Conservation (phyloP, 768 basidiomycete species). For the Hemileccinum rubropunctum region DNA sequence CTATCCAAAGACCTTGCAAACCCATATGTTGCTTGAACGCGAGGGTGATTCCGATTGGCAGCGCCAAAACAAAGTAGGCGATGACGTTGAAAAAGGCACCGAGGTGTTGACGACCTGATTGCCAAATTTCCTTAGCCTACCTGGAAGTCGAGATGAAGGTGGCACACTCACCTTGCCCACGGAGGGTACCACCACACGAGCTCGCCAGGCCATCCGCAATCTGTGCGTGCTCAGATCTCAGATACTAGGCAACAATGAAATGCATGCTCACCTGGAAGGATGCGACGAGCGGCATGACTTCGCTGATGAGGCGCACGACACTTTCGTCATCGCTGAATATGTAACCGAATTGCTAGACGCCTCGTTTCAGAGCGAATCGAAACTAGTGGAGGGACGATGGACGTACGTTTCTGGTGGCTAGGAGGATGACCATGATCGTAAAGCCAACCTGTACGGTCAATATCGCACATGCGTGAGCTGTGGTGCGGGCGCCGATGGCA, state of each 20-base stretch:
- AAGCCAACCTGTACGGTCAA: conserved; percentile 59
- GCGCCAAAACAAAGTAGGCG: conserved; percentile 56
- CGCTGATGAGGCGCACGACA: conserved; percentile 48
- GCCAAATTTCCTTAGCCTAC: conserved; percentile 2
- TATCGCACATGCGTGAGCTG: conserved; percentile 62
- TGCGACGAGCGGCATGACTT: conserved; percentile 53
- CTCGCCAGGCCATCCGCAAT: conserved; percentile 52
- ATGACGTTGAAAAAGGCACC: conserved; percentile 73
- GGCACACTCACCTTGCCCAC: conserved; percentile 41
- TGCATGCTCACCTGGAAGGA: conserved; percentile 44
- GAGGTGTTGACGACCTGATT: conserved; percentile 56
- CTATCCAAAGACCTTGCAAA: conserved; percentile 52
- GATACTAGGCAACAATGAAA: not conserved
- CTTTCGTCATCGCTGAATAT: conserved; percentile 63
- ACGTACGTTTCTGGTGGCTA: conserved; percentile 56
- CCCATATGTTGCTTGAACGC: conserved; percentile 46
- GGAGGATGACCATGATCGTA: conserved; percentile 56
- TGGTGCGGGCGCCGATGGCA: conserved; percentile 49
- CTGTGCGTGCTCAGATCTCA: conserved; percentile 19
- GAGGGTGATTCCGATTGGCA: conserved; percentile 51
- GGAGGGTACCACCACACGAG: conserved; percentile 48
- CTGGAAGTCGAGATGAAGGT: too few species aligned
- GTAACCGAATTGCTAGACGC: conserved; percentile 53
- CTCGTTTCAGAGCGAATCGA: not conserved
- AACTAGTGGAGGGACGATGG: not conserved